A percentile compares a stretch with the other conserved stretches of the same genome.
These are phyloP conservation scores for Melocanna baccifera DNA, from an alignment of 176 grass and related monocot species.

Conservation along the genomic window DNA sequence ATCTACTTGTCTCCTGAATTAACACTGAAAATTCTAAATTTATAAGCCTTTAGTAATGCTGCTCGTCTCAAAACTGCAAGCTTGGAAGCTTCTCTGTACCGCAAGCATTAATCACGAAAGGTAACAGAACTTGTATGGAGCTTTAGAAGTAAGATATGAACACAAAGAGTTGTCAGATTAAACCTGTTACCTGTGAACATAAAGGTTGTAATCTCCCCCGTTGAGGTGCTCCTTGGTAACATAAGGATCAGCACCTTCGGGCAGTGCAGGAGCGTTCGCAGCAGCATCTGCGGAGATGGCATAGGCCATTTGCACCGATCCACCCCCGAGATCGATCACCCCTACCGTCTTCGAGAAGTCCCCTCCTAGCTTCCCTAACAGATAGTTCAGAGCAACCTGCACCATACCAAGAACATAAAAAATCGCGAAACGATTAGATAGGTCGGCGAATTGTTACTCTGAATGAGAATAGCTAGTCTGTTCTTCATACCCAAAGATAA, in stretches of 20 bases:
- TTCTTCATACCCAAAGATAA: conserved; percentile 48
- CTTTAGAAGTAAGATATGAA: no score
- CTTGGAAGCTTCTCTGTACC: no score
- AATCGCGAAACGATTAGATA: no score
- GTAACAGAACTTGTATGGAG: no score
- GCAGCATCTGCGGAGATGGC: conserved; percentile 40
- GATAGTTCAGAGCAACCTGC: conserved; percentile 51
- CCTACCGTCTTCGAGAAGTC: conserved; percentile 38
- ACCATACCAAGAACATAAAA: background rate
- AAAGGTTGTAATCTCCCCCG: conserved; percentile 29
- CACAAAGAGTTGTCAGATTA: no score
- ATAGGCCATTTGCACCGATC: conserved; percentile 52
- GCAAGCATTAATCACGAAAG: no score
- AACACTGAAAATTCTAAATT: no score
- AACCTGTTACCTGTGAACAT: conserved; percentile 29
- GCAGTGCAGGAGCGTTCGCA: conserved; percentile 15
- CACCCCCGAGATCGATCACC: conserved; percentile 44
- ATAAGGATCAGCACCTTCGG: conserved; percentile 4
- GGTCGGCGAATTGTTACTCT: no score
- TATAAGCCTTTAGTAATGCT: no score
- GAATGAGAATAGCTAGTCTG: background rate
- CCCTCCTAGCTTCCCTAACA: conserved; percentile 36
- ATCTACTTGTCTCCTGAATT: no score
- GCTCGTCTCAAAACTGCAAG: no score
- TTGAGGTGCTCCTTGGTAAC: conserved; percentile 29